Evolutionary conservation across 768 basidiomycete species (phyloP), one percentile per base, ranked within the genome.

Genomic region (Boletus rex-veris): DNA sequence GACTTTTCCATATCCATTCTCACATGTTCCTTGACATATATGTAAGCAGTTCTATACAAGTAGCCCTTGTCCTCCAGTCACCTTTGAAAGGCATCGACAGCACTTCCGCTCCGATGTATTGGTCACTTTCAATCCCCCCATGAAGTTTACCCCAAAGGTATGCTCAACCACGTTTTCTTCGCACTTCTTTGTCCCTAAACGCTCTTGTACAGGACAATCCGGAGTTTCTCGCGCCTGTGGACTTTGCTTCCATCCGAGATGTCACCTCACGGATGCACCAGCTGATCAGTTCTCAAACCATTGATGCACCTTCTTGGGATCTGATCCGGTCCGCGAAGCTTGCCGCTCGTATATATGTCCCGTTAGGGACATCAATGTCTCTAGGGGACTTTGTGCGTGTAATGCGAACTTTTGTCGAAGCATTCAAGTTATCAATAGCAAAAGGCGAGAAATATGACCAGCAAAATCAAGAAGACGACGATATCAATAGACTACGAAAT

Each of bases 21-120:
- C 48, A 89, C 88, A 2, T 90, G 87, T 63, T 91, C 89, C 3
- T 80, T 92, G 45, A 90, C 91, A 10, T 92, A 91, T 61, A 90
- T 89, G 88, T 88, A 57, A 54, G 74, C 59, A 19, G 7, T 30
- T 30, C 41, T 33, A 33, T 30, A 7, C 21, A 42, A 18, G 7
- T 47, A 35, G 24, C 24, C 28, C 45, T 15, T 15, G 3, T 14
- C 3, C 15, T 7, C 40, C 48, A 35, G 42, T 51, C 45, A 50
- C 49, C 50, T 53, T 40, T 46, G 49, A 49, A 60, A 90, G 88
- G 81, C 90, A 91, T 68, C 80, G 89, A 45, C 84, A 93, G 63
- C 85, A 92, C 68, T 95, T 92, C 64, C 83, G 93, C 26, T 90
- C 88, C 10, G 91, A 94, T 61, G 90, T 94, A 16, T 71, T 95